These are phyloP conservation scores for Apostasia ramifera DNA, from an alignment of 106 monocot genomes.

Conservation along the genomic window DNA sequence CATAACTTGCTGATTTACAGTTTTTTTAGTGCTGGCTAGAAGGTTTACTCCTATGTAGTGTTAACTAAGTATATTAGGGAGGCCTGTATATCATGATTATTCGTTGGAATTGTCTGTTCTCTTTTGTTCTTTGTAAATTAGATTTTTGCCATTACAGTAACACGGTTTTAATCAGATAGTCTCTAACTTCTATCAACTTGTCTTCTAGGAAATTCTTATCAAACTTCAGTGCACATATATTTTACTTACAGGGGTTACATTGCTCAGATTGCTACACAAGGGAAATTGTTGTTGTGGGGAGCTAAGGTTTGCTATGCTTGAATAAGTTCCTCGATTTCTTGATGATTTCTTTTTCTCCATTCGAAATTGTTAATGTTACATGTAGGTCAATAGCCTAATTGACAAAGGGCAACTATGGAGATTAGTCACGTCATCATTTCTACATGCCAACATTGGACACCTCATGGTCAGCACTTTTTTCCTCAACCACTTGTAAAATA, in stretches of 20 bases:
- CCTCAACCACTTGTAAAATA: background rate
- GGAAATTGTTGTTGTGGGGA: slow-evolving; percentile 60
- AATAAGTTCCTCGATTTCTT: background rate
- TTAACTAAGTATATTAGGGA: no score
- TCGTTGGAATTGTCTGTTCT: no score
- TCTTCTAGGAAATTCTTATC: slow-evolving; percentile 1
- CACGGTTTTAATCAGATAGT: no score
- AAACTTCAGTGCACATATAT: background rate
- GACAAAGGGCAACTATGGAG: slow-evolving; percentile 75
- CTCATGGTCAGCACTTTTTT: slow-evolving; percentile 41
- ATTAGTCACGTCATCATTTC: slow-evolving; percentile 63
- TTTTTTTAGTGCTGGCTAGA: no score
- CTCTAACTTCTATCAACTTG: no score
- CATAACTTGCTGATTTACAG: no score
- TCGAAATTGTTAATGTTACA: slow-evolving; percentile 7
- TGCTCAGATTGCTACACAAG: slow-evolving; percentile 59
- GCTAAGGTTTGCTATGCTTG: slow-evolving; percentile 52
- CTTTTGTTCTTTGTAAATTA: no score
- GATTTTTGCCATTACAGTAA: no score
- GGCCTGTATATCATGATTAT: no score
- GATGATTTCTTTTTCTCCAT: background rate
- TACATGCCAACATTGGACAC: slow-evolving; percentile 74
- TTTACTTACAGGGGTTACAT: slow-evolving; percentile 42
- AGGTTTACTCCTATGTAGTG: no score
- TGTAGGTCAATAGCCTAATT: slow-evolving; percentile 66